A percentile compares a stretch with the other conserved stretches of the same genome.
Conservation (phyloP, 176 grass and related monocot genomes). For the Oropetium thomaeum region DNA sequence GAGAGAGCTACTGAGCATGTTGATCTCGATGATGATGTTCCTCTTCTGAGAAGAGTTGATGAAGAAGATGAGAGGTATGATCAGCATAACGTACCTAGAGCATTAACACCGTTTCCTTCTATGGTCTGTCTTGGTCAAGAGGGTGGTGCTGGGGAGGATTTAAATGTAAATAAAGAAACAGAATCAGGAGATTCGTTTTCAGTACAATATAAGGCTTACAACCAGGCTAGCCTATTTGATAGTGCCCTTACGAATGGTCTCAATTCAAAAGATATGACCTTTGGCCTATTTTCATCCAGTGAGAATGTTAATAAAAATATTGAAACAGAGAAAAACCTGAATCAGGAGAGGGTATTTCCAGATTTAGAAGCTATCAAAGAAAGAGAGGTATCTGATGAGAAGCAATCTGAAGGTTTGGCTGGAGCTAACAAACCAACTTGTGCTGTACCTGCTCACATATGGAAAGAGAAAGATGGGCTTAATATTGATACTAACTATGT, state of each 20-base stretch:
- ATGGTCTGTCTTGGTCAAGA: slow-evolving; percentile 32
- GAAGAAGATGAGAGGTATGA: slow-evolving; percentile 39
- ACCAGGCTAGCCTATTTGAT: slow-evolving; percentile 31
- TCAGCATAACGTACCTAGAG: not conserved
- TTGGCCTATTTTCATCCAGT: slow-evolving; percentile 30
- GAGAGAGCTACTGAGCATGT: slow-evolving; percentile 30
- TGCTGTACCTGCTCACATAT: not conserved
- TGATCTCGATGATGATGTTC: slow-evolving; percentile 41
- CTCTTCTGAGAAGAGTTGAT: slow-evolving; percentile 37
- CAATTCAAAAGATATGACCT: slow-evolving; percentile 26
- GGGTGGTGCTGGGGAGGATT: not conserved
- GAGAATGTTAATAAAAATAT: slow-evolving; percentile 25
- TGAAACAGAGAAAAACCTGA: slow-evolving; percentile 25
- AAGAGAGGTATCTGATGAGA: slow-evolving; percentile 29
- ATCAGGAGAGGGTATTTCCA: slow-evolving; percentile 17
- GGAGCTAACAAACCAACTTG: slow-evolving; percentile 27
- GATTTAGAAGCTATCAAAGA: slow-evolving; percentile 5
- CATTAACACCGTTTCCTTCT: slow-evolving; percentile 44
- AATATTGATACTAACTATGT: slow-evolving; percentile 27
- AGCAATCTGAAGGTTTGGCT: slow-evolving; percentile 2
- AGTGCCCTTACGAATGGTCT: not conserved
- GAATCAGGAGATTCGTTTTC: slow-evolving; percentile 31
- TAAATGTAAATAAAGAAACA: slow-evolving; percentile 16
- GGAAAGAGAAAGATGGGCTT: slow-evolving; percentile 3
- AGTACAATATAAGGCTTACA: slow-evolving; percentile 18